A percentile compares a stretch with the other conserved stretches of the same genome.
phyloP scores from a whole-genome alignment of 331 rosid species.

The Rhamnella rubrinervis region DNA sequence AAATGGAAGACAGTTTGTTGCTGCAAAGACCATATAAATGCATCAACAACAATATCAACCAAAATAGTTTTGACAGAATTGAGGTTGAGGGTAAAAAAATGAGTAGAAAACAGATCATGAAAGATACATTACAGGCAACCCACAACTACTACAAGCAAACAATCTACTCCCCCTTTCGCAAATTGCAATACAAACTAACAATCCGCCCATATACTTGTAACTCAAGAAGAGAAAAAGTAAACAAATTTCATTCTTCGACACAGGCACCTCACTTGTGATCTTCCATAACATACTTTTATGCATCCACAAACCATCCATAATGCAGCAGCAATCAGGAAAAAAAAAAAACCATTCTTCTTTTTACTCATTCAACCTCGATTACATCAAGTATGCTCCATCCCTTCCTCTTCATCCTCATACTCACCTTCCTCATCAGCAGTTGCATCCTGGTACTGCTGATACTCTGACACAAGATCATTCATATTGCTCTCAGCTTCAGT shows the following conservation, averaged over 20 bases:
- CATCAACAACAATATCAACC: no score
- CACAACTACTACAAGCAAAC: background rate
- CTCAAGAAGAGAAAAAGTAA: no score
- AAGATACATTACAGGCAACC: no score
- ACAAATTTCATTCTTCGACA: no score
- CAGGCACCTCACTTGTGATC: no score
- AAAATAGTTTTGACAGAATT: no score
- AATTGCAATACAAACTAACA: no score
- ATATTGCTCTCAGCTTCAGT: slow-evolving; percentile 77
- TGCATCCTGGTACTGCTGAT: slow-evolving; percentile 78
- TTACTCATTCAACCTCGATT: slow-evolving; percentile 1
- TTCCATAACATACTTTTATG: slow-evolving; percentile 22
- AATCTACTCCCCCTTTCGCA: background rate
- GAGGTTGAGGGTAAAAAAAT: no score
- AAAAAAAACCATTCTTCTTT: background rate
- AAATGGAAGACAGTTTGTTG: no score
- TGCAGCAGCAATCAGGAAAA: slow-evolving; percentile 19
- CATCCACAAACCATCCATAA: slow-evolving; percentile 27
- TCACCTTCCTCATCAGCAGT: slow-evolving; percentile 71
- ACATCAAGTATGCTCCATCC: slow-evolving; percentile 17
- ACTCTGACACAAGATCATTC: slow-evolving; percentile 69
- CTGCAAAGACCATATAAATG: no score
- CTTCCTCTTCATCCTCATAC: slow-evolving; percentile 56
- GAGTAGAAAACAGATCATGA: no score
- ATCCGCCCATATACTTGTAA: no score